Conservation (phyloP, 257 asterid genomes). For the Ilex asprella region DNA sequence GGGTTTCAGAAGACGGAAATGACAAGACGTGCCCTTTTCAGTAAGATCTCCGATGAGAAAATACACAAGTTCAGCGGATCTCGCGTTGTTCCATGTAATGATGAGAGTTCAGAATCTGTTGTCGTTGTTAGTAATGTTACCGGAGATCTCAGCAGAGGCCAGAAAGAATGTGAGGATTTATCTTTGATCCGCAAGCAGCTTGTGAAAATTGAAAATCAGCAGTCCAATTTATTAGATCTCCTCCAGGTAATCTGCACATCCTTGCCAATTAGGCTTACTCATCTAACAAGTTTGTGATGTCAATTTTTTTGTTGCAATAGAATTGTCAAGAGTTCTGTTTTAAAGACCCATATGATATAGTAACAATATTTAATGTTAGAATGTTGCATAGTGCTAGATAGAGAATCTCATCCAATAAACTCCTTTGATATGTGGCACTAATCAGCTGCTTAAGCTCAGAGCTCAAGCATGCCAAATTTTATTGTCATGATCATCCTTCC, state of each 20-base stretch:
- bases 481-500: too few species aligned
- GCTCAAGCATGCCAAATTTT: too few species aligned
- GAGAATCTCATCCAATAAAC: too few species aligned
- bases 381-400: too few species aligned
- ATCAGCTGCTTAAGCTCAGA: too few species aligned
- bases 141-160: constrained; percentile 31
- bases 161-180: constrained; percentile 58
- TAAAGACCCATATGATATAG: too few species aligned
- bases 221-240: constrained; percentile 68
- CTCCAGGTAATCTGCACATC: constrained; percentile 56
- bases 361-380: too few species aligned
- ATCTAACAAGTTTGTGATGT: too few species aligned
- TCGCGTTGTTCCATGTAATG: constrained; percentile 55
- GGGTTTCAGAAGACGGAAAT: constrained; percentile 32
- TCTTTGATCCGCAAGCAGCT: constrained; percentile 70
- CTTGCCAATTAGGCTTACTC: not conserved
- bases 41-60: constrained; percentile 30
- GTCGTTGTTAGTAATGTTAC: constrained; percentile 41
- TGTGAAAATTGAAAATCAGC: constrained; percentile 86
- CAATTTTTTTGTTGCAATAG: too few species aligned
- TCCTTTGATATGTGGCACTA: too few species aligned
- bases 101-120: constrained; percentile 33
- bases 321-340: too few species aligned
- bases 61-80: constrained; percentile 37
- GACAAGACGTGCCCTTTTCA: constrained; percentile 53